Conservation (phyloP, 2,329 filamentous ascomycete genomes). For the Hirsutella thompsonii region DNA sequence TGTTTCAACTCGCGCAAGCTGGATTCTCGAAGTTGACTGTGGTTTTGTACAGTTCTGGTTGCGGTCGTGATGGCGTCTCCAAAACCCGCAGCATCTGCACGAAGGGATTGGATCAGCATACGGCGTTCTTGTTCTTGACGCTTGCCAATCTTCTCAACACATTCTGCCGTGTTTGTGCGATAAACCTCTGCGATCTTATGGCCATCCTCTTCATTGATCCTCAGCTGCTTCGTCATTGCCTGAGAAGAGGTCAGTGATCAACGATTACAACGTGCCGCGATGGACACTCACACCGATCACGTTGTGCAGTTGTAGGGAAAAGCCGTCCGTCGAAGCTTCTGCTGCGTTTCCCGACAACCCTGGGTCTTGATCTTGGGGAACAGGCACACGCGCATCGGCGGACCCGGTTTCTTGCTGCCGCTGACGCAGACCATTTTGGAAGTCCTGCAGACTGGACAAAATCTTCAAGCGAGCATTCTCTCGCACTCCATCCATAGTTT, state of each 20-base stretch:
- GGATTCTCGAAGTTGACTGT: conserved; percentile 1
- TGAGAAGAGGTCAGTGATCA: conserved; percentile 1
- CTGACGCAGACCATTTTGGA: background rate
- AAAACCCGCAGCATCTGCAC: conserved; percentile 10
- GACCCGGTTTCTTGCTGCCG: background rate
- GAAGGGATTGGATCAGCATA: conserved; percentile 6
- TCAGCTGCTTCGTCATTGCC: conserved; percentile 12
- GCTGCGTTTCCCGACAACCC: background rate
- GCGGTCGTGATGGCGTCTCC: conserved; percentile 2
- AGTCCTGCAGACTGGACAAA: conserved; percentile 1
- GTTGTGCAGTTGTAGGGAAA: conserved; percentile 7
- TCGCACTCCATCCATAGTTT: background rate
- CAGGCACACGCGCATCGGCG: background rate
- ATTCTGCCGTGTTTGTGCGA: conserved; percentile 7
- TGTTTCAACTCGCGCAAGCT: conserved; percentile 6
- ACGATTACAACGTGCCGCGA: no score
- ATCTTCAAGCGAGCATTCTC: background rate
- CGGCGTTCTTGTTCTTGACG: conserved; percentile 10
- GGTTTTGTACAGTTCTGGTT: conserved; percentile 4
- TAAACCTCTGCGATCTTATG: conserved; percentile 11
- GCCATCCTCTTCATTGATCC: conserved; percentile 9
- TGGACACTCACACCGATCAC: conserved; percentile 12
- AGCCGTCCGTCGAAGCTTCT: background rate
- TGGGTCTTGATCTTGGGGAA: background rate
- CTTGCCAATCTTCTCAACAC: conserved; percentile 10